phyloP scores from a whole-genome alignment of 352 stramenopile species.

The Halophytophthora batemanensis region DNA sequence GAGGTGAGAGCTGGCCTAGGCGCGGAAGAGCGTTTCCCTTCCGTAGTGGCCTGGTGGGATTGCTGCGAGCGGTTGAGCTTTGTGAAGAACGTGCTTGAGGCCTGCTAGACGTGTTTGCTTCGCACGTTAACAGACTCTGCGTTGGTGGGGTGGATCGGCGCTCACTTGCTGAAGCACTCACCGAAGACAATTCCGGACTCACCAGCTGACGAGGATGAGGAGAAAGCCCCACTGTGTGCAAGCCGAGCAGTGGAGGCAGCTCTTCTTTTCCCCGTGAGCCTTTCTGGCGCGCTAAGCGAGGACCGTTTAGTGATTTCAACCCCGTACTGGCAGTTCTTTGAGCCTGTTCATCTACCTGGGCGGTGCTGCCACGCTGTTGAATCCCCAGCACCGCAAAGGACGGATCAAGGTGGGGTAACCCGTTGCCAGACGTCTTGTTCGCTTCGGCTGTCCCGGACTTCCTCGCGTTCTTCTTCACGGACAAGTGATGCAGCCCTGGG shows the following conservation, averaged over 20 bases:
- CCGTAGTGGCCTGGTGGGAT: slow-evolving; percentile 1
- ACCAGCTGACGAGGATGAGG: background rate
- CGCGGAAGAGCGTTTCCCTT: slow-evolving; percentile 1
- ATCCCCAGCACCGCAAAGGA: slow-evolving; percentile 20
- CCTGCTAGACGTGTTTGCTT: slow-evolving; percentile 3
- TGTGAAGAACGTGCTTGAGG: background rate
- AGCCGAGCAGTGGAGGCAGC: slow-evolving; percentile 4
- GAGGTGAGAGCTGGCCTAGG: slow-evolving; percentile 8
- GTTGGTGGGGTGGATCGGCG: background rate
- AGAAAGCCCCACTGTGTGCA: slow-evolving; percentile 9
- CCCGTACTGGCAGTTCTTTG: background rate
- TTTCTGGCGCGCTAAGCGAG: too few relatives aligned
- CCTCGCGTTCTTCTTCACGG: slow-evolving; percentile 11
- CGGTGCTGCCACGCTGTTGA: slow-evolving; percentile 8
- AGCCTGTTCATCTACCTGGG: background rate
- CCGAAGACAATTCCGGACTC: background rate
- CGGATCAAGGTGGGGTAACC: slow-evolving; percentile 1
- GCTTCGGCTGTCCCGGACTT: slow-evolving; percentile 1
- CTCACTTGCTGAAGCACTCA: slow-evolving; percentile 7
- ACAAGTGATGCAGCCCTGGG: slow-evolving; percentile 48
- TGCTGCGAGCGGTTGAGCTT: slow-evolving; percentile 4
- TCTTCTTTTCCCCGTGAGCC: background rate
- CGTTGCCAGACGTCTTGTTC: background rate
- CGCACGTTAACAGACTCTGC: slow-evolving; percentile 13
- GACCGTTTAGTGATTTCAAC: too few relatives aligned